Conservation (phyloP, 495 filamentous ascomycete species). For the Penicillium chermesinum region DNA sequence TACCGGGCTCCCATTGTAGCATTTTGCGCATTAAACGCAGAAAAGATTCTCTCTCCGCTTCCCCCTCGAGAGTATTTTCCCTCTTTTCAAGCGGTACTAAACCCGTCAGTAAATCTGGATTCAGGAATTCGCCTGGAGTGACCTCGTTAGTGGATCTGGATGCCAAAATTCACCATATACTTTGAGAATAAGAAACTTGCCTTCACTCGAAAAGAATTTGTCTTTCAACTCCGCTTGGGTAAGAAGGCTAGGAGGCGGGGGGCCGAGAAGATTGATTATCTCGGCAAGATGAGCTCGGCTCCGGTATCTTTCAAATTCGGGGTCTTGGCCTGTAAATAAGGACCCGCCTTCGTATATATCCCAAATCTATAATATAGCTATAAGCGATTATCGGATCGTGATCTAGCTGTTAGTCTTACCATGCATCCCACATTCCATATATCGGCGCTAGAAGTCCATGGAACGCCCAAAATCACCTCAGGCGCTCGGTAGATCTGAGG, state of each 20-base stretch:
- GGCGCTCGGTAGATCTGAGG: constrained; percentile 40
- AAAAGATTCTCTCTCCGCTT: constrained; percentile 3
- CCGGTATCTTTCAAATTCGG: constrained; percentile 99
- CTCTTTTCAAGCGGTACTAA: constrained; percentile 26
- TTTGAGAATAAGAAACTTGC: constrained; percentile 4
- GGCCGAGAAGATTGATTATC: constrained; percentile 94
- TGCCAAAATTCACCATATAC: background rate
- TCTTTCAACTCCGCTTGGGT: constrained; percentile 15
- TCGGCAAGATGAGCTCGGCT: constrained; percentile 77
- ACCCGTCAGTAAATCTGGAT: constrained; percentile 9
- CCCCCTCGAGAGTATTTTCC: constrained; percentile 10
- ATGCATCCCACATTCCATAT: constrained; percentile 43
- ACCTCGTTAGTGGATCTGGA: background rate
- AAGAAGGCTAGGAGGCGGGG: constrained; percentile 37
- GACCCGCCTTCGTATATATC: constrained; percentile 98
- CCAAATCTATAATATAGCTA: constrained; percentile 64
- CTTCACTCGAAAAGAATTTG: constrained; percentile 17
- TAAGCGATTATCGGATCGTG: background rate
- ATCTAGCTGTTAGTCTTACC: constrained; percentile 20
- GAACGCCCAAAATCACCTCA: constrained; percentile 34
- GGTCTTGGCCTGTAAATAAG: constrained; percentile 95
- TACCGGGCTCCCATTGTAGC: constrained; percentile 14
- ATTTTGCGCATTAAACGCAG: constrained; percentile 8
- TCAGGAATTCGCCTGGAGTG: constrained; percentile 15
- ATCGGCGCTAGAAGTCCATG: constrained; percentile 37